Percentiles rank a stretch among this genome's conserved stretches.
Conservation (phyloP, 1,284 basidiomycete species). For the Amylostereum chailletii region DNA sequence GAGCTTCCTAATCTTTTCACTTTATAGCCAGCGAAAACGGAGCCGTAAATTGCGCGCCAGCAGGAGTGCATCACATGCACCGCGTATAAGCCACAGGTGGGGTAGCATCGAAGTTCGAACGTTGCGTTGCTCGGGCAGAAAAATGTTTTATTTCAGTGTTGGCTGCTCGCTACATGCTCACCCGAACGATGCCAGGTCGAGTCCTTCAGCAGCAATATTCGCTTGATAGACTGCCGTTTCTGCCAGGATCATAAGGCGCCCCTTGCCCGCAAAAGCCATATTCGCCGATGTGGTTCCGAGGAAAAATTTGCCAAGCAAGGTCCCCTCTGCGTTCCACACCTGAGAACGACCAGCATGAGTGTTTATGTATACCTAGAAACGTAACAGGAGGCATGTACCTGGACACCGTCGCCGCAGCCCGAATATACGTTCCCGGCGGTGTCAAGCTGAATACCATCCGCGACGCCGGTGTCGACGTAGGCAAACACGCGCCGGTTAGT, state of each 20-base stretch:
- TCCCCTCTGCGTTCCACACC: constrained; percentile 59
- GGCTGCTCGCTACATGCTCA: background rate
- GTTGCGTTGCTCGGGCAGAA: too few species aligned
- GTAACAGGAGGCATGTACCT: constrained; percentile 28
- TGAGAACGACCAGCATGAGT: constrained; percentile 15
- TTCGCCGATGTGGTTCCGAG: constrained; percentile 51
- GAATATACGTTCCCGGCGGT: constrained; percentile 60
- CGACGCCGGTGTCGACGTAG: constrained; percentile 55
- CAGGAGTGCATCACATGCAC: too few species aligned
- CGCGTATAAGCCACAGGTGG: too few species aligned
- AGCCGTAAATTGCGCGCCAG: too few species aligned
- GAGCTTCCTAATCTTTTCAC: too few species aligned
- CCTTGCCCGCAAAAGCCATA: constrained; percentile 57
- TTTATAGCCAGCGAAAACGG: too few species aligned
- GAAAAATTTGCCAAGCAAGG: constrained; percentile 70
- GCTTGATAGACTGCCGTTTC: constrained; percentile 50
- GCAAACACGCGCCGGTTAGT: constrained; percentile 65
- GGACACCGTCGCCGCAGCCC: constrained; percentile 65
- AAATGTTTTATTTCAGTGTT: too few species aligned
- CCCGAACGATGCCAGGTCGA: background rate
- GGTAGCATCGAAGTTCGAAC: too few species aligned
- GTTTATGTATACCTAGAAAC: background rate
- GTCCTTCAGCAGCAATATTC: background rate
- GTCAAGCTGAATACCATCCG: constrained; percentile 55
- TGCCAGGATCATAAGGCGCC: constrained; percentile 56